Evolutionary conservation across 75 land plant genomes (phyloP), one percentile per base, ranked within the genome.

Genomic region (Pinus albicaulis): DNA sequence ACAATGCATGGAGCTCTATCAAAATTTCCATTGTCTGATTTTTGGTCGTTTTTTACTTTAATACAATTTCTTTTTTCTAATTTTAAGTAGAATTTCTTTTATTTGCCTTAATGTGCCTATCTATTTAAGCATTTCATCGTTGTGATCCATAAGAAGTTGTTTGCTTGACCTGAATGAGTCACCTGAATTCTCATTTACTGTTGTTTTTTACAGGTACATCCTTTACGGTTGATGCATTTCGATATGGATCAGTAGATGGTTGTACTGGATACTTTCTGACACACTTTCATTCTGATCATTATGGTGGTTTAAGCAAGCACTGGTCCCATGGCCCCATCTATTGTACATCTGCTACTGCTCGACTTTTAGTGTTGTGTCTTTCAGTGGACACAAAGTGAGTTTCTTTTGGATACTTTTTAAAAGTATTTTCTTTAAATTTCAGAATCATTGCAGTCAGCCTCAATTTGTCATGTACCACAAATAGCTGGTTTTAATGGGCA

Each of bases 251-350:
- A 16, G 83, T 89, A 55, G 85, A 85, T 61, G 89, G 85, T 64
- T 92, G 92, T 74, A 79, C 64, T 16, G 94, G 82, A 23, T 92
- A 92, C 79, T 92, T 92, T 79, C 83, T 92, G 34, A 81, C 82
- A 55, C 92, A 92, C 65, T 92, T 92, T 72, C 94, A 92, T 60
- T 34, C 70, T 76, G 94, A 92, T 78, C 92, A 90, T 72, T 92
- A 90, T 77, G 88, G 89, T 70, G 94, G 94, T 31, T 76, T 92
- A 26, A 88, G 74, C 31, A 83, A 83, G 73, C 56, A 77, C 71
- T 90, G 94, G 94, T 76, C 84, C 11, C 77, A 89, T 84, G 94
- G 94, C 1, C 86, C 84, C 20, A 90, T 92, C 19, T 92, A 85
- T 73, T 92, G 94, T 83, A 89, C 90, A 26, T 86, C 76, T 23